Conservation (phyloP, 768 basidiomycete species). For the Trametes sanguinea region DNA sequence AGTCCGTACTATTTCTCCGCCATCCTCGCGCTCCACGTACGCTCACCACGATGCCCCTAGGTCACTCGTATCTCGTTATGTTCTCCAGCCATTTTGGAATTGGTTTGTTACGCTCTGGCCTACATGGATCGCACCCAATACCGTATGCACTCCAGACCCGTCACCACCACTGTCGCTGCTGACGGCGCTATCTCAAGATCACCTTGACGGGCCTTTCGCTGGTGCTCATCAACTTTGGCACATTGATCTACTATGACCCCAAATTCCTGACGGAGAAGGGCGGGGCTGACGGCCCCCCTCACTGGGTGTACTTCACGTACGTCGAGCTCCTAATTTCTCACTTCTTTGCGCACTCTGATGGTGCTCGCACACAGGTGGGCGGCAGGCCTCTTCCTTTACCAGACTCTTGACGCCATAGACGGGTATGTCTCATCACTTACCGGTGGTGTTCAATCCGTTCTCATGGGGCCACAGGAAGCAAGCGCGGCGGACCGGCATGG, state of each 20-base stretch:
- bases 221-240: conserved; percentile 81
- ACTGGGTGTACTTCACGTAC: conserved; percentile 91
- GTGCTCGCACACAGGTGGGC: conserved; percentile 64
- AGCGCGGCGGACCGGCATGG: conserved; percentile 93
- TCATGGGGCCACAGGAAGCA: conserved; percentile 66
- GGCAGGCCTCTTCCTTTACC: conserved; percentile 86
- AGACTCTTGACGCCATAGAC: conserved; percentile 86
- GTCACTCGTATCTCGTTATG: conserved; percentile 72
- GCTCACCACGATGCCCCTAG: conserved; percentile 38
- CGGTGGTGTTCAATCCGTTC: not conserved
- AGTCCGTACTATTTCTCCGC: conserved; percentile 45
- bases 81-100: conserved; percentile 86
- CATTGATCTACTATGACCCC: conserved; percentile 84
- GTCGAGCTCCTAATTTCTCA: conserved; percentile 29
- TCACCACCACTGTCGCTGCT: not conserved
- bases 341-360: not conserved
- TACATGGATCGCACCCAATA: conserved; percentile 82
- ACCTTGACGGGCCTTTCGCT: conserved; percentile 83
- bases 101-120: conserved; percentile 93
- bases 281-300: conserved; percentile 62
- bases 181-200: conserved; percentile 56
- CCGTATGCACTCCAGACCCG: conserved; percentile 50
- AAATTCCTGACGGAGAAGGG: conserved; percentile 69
- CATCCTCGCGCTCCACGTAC: not conserved
- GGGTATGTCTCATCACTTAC: conserved; percentile 51